Evolutionary conservation across 1,284 basidiomycete genomes (phyloP).

Genomic region (Ganoderma sp.): DNA sequence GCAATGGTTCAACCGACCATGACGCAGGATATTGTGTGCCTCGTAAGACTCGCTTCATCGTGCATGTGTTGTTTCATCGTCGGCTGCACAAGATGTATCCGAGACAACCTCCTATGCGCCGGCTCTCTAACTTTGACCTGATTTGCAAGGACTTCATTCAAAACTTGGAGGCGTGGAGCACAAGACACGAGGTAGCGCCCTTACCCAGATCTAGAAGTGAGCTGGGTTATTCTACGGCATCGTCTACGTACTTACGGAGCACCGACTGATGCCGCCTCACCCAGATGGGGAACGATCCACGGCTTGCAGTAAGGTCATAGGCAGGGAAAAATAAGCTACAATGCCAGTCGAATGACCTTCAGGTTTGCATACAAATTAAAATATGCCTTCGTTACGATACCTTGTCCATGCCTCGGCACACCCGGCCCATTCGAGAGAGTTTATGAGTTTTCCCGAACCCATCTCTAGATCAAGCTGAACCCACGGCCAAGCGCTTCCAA

Average conservation of each 20-base stretch:
- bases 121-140: not conserved
- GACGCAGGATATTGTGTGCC: not conserved
- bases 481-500: not conserved
- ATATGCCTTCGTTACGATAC: not conserved
- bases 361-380: not conserved
- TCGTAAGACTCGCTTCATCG: slow-evolving; percentile 5
- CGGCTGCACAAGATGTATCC: slow-evolving; percentile 6
- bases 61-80: slow-evolving; percentile 12
- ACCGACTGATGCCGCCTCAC: not conserved
- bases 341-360: not conserved
- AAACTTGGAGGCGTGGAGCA: not conserved
- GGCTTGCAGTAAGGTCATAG: not conserved
- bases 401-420: not conserved
- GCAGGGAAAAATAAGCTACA: not conserved
- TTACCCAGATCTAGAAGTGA: not conserved
- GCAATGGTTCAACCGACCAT: not conserved
- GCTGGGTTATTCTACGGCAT: not conserved
- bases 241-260: not conserved
- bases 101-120: not conserved
- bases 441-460: not conserved
- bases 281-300: not conserved
- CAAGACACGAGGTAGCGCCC: not conserved
- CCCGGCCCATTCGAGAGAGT: not conserved
- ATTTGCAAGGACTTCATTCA: not conserved
- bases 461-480: not conserved